A percentile compares a stretch with the other conserved stretches of the same genome.
phyloP scores from a whole-genome alignment of 2,329 filamentous ascomycete genomes.

The Aspergillus neotritici region DNA sequence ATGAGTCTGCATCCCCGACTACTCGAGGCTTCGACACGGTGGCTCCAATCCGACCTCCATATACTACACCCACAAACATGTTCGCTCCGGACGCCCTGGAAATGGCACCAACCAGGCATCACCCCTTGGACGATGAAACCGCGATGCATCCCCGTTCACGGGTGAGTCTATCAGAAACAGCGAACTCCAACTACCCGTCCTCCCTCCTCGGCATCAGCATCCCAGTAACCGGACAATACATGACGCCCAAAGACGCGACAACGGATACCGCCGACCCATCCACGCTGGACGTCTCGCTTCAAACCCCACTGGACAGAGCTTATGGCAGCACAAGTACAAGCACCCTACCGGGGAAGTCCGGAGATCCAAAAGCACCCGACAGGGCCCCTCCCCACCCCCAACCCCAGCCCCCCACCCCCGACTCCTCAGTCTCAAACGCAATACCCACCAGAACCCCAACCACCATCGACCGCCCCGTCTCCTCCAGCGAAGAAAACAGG shows the following conservation, averaged over 20 bases:
- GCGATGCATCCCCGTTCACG: slow-evolving; percentile 10
- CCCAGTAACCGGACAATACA: slow-evolving; percentile 27
- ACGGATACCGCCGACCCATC: slow-evolving; percentile 26
- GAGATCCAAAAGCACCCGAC: slow-evolving; percentile 18
- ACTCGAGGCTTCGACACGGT: slow-evolving; percentile 7
- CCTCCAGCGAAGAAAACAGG: slow-evolving; percentile 7
- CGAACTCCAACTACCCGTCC: slow-evolving; percentile 20
- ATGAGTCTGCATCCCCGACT: slow-evolving; percentile 6
- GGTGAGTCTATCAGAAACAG: slow-evolving; percentile 8
- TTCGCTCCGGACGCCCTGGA: slow-evolving; percentile 5
- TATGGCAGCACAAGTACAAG: too few species aligned
- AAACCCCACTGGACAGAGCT: slow-evolving; percentile 9
- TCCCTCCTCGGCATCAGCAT: slow-evolving; percentile 31
- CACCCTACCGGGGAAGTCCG: slow-evolving; percentile 17
- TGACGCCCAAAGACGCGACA: slow-evolving; percentile 28
- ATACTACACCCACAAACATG: not conserved
- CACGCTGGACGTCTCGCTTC: slow-evolving; percentile 19
- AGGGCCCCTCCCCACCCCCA: slow-evolving; percentile 15
- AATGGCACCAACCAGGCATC: slow-evolving; percentile 4
- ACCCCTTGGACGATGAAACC: slow-evolving; percentile 1
- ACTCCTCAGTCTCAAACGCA: slow-evolving; percentile 27
- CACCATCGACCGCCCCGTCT: slow-evolving; percentile 12
- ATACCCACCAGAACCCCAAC: slow-evolving; percentile 12
- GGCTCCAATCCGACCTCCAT: not conserved
- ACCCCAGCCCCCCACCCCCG: slow-evolving; percentile 27